A percentile compares a stretch with the other conserved stretches of the same genome.
These are phyloP conservation scores for Chaetomium sp. DNA, from an alignment of 2,329 filamentous ascomycete species.

Conservation along the genomic window DNA sequence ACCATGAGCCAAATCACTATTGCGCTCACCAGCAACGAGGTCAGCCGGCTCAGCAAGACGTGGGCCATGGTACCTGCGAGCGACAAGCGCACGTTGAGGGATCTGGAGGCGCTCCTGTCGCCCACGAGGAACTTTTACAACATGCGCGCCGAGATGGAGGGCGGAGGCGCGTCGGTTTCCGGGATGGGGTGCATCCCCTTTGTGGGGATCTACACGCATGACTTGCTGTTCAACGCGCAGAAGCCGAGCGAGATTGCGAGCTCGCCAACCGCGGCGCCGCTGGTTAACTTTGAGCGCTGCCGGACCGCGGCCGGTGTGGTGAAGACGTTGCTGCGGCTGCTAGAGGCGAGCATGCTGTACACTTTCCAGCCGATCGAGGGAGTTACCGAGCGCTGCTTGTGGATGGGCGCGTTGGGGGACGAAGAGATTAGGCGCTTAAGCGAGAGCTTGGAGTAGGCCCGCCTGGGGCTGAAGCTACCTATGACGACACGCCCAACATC, in stretches of 20 bases:
- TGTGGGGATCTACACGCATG: constrained; percentile 81
- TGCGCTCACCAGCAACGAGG: constrained; percentile 72
- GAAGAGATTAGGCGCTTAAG: constrained; percentile 68
- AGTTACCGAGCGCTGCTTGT: constrained; percentile 78
- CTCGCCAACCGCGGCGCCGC: constrained; percentile 64
- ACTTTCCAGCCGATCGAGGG: constrained; percentile 73
- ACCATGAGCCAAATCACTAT: constrained; percentile 81
- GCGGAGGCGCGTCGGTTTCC: constrained; percentile 50
- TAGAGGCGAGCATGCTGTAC: constrained; percentile 78
- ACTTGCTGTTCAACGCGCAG: constrained; percentile 79
- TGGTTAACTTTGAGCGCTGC: constrained; percentile 83
- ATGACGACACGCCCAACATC: not conserved
- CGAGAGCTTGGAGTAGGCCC: constrained; percentile 50
- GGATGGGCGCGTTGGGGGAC: constrained; percentile 76
- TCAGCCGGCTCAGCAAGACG: constrained; percentile 67
- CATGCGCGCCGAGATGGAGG: constrained; percentile 79
- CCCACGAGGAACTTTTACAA: constrained; percentile 77
- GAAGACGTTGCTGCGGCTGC: constrained; percentile 75
- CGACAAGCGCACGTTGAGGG: constrained; percentile 66
- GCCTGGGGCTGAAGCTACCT: not conserved
- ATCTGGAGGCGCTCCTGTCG: constrained; percentile 73
- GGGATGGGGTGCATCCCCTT: constrained; percentile 80
- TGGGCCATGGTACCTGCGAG: constrained; percentile 69
- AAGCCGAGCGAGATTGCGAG: constrained; percentile 73
- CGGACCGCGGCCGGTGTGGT: constrained; percentile 75